Conservation (phyloP, 768 basidiomycete genomes). For the Daedaleopsis nitida region DNA sequence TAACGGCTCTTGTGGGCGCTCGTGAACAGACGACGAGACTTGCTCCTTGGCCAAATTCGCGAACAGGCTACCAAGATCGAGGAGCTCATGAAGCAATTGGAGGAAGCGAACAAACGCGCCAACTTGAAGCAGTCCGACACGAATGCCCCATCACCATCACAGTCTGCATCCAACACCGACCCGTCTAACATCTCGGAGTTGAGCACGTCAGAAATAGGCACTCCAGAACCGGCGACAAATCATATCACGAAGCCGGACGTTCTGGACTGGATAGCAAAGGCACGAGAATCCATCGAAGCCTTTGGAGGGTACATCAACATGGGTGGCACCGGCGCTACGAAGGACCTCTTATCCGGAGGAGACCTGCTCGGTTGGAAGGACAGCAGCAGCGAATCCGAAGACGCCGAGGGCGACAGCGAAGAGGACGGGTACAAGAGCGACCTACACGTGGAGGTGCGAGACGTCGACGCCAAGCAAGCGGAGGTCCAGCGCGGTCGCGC, state of each 20-base stretch:
- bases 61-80: slow-evolving; percentile 74
- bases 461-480: slow-evolving; percentile 38
- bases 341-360: slow-evolving; percentile 48
- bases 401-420: slow-evolving; percentile 23
- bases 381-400: slow-evolving; percentile 31
- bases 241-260: slow-evolving; percentile 55
- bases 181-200: slow-evolving; percentile 16
- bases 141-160: slow-evolving; percentile 9
- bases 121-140: slow-evolving; percentile 5
- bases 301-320: slow-evolving; percentile 69
- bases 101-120: slow-evolving; percentile 40
- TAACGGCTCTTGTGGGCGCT: background rate
- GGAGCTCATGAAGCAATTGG: slow-evolving; percentile 70
- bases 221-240: slow-evolving; percentile 16
- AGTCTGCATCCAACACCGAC: slow-evolving; percentile 17
- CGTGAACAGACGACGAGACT: slow-evolving; percentile 68
- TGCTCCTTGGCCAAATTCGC: slow-evolving; percentile 75
- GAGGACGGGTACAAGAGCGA: slow-evolving; percentile 31
- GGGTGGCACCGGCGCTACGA: slow-evolving; percentile 54
- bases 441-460: slow-evolving; percentile 22
- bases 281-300: slow-evolving; percentile 65
- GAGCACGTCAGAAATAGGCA: slow-evolving; percentile 25
- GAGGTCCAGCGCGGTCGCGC: slow-evolving; percentile 21
- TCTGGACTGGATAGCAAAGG: slow-evolving; percentile 77
- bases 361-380: slow-evolving; percentile 42